A percentile compares a stretch with the other conserved stretches of the same genome.
phyloP scores from a whole-genome alignment of 2,329 filamentous ascomycete genomes.

The Dendrostoma leiphaemia region DNA sequence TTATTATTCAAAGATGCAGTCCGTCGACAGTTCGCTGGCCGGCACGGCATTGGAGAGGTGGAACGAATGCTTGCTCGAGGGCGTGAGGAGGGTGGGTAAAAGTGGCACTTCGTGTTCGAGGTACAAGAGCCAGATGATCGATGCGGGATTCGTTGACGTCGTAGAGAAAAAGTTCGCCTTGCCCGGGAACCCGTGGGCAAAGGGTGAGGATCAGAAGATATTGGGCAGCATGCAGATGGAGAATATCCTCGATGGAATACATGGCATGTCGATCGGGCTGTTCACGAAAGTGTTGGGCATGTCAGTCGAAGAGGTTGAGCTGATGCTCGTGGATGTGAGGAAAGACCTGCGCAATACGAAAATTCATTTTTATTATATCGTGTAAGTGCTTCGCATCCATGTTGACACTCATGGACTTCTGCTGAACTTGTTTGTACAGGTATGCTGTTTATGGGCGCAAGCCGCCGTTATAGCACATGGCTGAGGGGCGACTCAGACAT shows the following conservation, averaged over 20 bases:
- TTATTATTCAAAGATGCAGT: constrained; percentile 20
- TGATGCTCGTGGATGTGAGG: constrained; percentile 29
- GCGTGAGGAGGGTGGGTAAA: constrained; percentile 13
- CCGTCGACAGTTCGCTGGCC: constrained; percentile 20
- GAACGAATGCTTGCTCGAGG: constrained; percentile 21
- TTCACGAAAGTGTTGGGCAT: constrained; percentile 31
- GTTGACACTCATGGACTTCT: not conserved
- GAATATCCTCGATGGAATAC: constrained; percentile 31
- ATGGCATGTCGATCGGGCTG: constrained; percentile 30
- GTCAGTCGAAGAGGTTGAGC: constrained; percentile 29
- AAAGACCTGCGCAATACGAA: constrained; percentile 28
- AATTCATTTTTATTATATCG: constrained; percentile 31
- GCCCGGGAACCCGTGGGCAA: constrained; percentile 35
- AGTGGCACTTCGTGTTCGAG: constrained; percentile 6
- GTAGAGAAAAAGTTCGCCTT: constrained; percentile 29
- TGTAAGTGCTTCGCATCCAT: constrained; percentile 21
- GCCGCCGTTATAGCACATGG: constrained; percentile 9
- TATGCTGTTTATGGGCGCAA: constrained; percentile 17
- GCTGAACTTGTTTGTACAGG: not conserved
- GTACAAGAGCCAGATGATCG: constrained; percentile 23
- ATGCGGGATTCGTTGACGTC: constrained; percentile 31
- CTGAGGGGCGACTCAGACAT: not conserved
- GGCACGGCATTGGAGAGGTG: constrained; percentile 23
- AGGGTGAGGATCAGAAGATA: constrained; percentile 33
- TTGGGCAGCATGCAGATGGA: constrained; percentile 34